Conservation (phyloP, 345 rosid species). For the Xanthoceras sorbifolium region DNA sequence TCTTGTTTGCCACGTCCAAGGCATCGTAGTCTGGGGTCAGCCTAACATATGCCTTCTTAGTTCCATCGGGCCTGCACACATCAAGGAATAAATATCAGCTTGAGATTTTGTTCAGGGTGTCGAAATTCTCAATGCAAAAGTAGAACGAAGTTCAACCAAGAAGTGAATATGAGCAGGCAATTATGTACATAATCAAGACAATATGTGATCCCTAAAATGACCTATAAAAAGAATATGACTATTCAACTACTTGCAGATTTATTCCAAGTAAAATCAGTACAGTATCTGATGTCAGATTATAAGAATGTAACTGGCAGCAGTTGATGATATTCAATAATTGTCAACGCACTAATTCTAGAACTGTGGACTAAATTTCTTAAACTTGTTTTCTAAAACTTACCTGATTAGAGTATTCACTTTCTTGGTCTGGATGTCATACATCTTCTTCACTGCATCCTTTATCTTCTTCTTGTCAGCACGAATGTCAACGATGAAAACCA, state of each 20-base stretch:
- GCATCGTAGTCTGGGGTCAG: slow-evolving; percentile 70
- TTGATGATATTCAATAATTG: background rate
- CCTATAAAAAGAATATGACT: too few relatives aligned
- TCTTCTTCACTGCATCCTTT: slow-evolving; percentile 68
- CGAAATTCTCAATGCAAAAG: background rate
- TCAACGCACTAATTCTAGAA: too few relatives aligned
- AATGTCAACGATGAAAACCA: slow-evolving; percentile 70
- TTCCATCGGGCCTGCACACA: slow-evolving; percentile 75
- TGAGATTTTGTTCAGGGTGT: background rate
- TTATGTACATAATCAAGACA: background rate
- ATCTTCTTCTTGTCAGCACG: slow-evolving; percentile 69
- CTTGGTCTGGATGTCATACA: slow-evolving; percentile 64
- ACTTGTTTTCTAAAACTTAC: slow-evolving; percentile 27
- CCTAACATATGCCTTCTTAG: slow-evolving; percentile 75
- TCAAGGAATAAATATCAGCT: background rate
- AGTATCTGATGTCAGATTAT: too few relatives aligned
- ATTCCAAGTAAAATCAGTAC: background rate
- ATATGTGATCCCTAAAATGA: background rate
- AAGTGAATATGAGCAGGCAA: background rate
- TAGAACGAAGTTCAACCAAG: background rate
- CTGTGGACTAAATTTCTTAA: too few relatives aligned
- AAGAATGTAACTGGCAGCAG: background rate
- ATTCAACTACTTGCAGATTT: too few relatives aligned
- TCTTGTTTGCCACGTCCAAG: slow-evolving; percentile 76
- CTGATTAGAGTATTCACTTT: slow-evolving; percentile 72